These are phyloP conservation scores for Spiraea crenata DNA, from an alignment of 331 rosid species.

Conservation along the genomic window DNA sequence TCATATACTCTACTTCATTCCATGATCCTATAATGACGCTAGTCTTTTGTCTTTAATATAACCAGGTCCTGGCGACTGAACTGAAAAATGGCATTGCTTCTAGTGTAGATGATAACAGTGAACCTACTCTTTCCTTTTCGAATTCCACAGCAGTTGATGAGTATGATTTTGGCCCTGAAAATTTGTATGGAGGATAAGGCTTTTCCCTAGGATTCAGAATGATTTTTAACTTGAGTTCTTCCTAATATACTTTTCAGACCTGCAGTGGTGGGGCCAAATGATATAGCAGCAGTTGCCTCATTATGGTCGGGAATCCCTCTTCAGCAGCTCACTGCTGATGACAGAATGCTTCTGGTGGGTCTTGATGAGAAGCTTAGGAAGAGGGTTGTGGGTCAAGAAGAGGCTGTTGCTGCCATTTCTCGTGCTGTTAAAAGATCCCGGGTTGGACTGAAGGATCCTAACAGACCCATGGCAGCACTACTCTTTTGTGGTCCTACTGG, in stretches of 20 bases:
- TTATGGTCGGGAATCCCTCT: constrained; percentile 92
- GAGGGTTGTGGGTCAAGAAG: constrained; percentile 83
- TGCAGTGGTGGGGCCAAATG: constrained; percentile 58
- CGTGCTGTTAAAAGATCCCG: constrained; percentile 83
- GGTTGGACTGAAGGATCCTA: constrained; percentile 83
- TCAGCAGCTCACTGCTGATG: constrained; percentile 84
- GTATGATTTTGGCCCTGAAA: constrained; percentile 49
- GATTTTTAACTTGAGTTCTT: constrained; percentile 23
- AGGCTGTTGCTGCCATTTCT: constrained; percentile 80
- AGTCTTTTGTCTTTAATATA: constrained; percentile 26
- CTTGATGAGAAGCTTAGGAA: constrained; percentile 71
- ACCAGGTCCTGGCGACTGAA: constrained; percentile 55
- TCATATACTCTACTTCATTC: not conserved
- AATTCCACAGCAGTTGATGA: constrained; percentile 47
- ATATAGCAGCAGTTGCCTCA: constrained; percentile 86
- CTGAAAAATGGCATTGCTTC: constrained; percentile 44
- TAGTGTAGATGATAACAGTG: constrained; percentile 43
- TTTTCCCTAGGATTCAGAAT: constrained; percentile 21
- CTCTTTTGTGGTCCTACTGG: constrained; percentile 96
- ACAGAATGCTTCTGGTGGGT: constrained; percentile 54
- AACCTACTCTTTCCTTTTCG: constrained; percentile 42
- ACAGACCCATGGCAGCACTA: constrained; percentile 79
- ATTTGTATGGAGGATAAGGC: constrained; percentile 10
- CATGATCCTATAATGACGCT: constrained; percentile 3
- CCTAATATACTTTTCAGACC: constrained; percentile 45